Evolutionary conservation across 2,329 filamentous ascomycete genomes (phyloP).

Genomic region (Gnomoniopsis smithogilvyi): DNA sequence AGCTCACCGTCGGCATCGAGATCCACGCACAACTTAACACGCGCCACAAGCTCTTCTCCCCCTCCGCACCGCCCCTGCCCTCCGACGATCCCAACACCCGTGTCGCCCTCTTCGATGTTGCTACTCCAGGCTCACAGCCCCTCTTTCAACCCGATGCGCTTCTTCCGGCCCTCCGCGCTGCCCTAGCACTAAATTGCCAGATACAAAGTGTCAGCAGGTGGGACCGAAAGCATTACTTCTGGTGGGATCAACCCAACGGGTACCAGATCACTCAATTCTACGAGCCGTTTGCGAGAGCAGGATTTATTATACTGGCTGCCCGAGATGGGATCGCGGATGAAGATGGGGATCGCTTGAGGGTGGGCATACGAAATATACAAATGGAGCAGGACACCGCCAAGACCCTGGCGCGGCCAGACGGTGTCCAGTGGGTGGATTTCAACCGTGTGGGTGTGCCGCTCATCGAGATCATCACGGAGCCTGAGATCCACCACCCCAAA

Average conservation of each 20-base stretch:
- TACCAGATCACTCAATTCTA: constrained; percentile 99
- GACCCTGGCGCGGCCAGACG: constrained; percentile 73
- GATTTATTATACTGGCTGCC: constrained; percentile 64
- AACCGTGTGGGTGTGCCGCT: constrained; percentile 89
- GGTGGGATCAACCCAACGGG: constrained; percentile 93
- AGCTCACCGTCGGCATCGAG: constrained; percentile 93
- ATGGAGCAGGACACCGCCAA: constrained; percentile 98
- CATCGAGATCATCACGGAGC: constrained; percentile 91
- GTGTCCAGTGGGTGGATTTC: constrained; percentile 80
- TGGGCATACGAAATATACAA: constrained; percentile 91
- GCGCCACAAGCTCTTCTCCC: constrained; percentile 82
- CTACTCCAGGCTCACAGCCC: constrained; percentile 86
- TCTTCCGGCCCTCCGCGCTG: constrained; percentile 85
- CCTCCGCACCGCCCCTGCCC: constrained; percentile 46
- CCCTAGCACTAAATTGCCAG: constrained; percentile 76
- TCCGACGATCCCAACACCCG: constrained; percentile 76
- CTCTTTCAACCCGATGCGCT: constrained; percentile 79
- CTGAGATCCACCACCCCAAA: constrained; percentile 80
- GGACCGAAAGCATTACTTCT: constrained; percentile 98
- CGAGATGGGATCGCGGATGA: constrained; percentile 77
- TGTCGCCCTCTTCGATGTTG: constrained; percentile 83
- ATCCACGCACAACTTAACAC: constrained; percentile 97
- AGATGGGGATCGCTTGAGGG: constrained; percentile 65
- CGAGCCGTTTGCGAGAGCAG: constrained; percentile 65
- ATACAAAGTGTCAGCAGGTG: constrained; percentile 78